Evolutionary conservation across 169 alveolate genomes (phyloP), one percentile per base, ranked within the genome.

Genomic region (Theileria parva): DNA sequence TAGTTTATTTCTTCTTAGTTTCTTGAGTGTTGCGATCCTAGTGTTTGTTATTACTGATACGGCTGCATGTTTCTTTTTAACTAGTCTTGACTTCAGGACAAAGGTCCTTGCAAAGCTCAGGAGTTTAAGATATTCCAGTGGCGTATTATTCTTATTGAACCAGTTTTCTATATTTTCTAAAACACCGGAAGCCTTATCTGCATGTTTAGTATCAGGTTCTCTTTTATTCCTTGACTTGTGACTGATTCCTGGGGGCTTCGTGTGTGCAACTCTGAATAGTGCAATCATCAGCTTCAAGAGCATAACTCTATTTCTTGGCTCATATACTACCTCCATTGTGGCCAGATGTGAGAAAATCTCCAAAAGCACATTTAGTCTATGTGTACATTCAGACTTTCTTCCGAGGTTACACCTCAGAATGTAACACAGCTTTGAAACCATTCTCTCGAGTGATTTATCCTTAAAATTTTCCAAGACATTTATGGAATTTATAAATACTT

Each of bases 81-180:
- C 67, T 21, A 70, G 67, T 53, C 78, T 19, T 27, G 78, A 70
- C 9, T 53, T 74, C 39, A 68, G 68, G 12, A 81, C 85, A 34
- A 73, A 81, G 69, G 73, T 78, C 9, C 85, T 55, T 19, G 88
- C 84, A 34, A 74, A 81, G 34, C 88, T 53, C 39, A 81, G 65
- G 25, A 81, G 80, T 44, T 34, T 74, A 59, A 74, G 66, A 32
- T 74, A 81, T 21, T 81, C 85, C 65, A 28, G 48, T 19, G 64
- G 39, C 48, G 61, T 77, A 28, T 32, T 32, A 28, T 48, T 23
- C 12, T n/a, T 11, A 27, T 30, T 21, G 63, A 81, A 81, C 23
- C 74, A 55, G 23, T 32, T 7, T 74, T 81, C 88, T 5, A 81
- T 81, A 11, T 32, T 32, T 53, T 67, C 65, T 19, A 81, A 30